Conservation (phyloP, 768 basidiomycete genomes). For the Lactarius indigo region DNA sequence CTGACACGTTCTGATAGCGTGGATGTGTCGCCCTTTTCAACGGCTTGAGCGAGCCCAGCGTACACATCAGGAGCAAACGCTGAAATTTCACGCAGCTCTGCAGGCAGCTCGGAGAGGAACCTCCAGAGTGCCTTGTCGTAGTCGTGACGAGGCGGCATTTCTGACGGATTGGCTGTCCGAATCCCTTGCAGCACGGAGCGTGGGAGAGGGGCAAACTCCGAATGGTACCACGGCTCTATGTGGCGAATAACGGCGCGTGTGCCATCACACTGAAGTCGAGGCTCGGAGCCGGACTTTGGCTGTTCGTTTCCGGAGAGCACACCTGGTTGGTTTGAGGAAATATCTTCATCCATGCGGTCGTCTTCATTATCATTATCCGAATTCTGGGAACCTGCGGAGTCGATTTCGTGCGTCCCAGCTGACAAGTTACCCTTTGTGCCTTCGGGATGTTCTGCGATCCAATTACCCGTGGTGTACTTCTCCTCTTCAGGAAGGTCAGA, state of each 20-base stretch:
- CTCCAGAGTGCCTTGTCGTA: slow-evolving; percentile 49
- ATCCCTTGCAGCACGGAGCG: slow-evolving; percentile 54
- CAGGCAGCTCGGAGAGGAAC: slow-evolving; percentile 50
- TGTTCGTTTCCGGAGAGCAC: slow-evolving; percentile 12
- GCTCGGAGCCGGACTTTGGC: slow-evolving; percentile 2
- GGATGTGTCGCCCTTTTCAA: slow-evolving; percentile 37
- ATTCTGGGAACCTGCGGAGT: slow-evolving; percentile 22
- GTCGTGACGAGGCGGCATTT: slow-evolving; percentile 54
- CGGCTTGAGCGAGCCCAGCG: slow-evolving; percentile 45
- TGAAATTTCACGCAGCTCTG: slow-evolving; percentile 58
- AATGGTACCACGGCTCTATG: slow-evolving; percentile 58
- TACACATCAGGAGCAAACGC: slow-evolving; percentile 54
- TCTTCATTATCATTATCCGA: slow-evolving; percentile 26
- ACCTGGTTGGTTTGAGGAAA: not conserved
- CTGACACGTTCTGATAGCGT: slow-evolving; percentile 40
- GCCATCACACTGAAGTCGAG: slow-evolving; percentile 19
- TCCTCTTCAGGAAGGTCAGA: slow-evolving; percentile 39
- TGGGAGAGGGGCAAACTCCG: slow-evolving; percentile 58
- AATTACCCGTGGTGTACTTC: slow-evolving; percentile 29
- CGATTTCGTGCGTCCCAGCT: slow-evolving; percentile 15
- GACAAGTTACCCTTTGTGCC: slow-evolving; percentile 17
- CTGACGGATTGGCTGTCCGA: slow-evolving; percentile 46
- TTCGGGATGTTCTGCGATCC: slow-evolving; percentile 28
- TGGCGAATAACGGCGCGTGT: slow-evolving; percentile 28
- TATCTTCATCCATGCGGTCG: slow-evolving; percentile 20